Conservation (phyloP, 2,329 filamentous ascomycete species). For the Verticillium nubilum region DNA sequence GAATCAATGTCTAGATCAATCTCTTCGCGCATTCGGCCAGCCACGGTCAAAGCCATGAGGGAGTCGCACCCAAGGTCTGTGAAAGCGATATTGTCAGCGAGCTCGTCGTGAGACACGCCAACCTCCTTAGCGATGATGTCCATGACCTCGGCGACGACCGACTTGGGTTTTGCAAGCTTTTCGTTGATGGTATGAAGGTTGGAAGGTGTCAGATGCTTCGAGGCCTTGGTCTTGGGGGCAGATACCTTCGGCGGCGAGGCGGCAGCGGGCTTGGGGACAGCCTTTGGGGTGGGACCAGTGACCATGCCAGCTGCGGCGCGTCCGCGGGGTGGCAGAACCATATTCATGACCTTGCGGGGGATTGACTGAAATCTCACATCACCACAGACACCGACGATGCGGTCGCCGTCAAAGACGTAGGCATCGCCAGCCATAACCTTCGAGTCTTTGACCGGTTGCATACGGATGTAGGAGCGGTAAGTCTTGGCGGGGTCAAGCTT, state of each 20-base stretch:
- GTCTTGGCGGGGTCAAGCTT: conserved; percentile 37
- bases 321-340: conserved; percentile 58
- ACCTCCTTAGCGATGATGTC: conserved; percentile 52
- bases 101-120: conserved; percentile 47
- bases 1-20: conserved; percentile 49
- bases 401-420: conserved; percentile 48
- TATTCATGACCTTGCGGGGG: conserved; percentile 60
- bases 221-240: conserved; percentile 33
- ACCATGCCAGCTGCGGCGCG: conserved; percentile 19
- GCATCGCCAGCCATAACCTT: conserved; percentile 50
- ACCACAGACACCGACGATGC: conserved; percentile 39
- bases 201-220: conserved; percentile 35
- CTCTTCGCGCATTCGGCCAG: conserved; percentile 51
- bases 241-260: conserved; percentile 22
- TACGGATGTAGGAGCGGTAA: conserved; percentile 52
- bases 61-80: conserved; percentile 56
- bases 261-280: neutral
- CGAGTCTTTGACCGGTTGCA: conserved; percentile 46
- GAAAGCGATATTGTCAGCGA: conserved; percentile 51
- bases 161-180: conserved; percentile 36
- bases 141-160: conserved; percentile 39
- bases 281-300: neutral
- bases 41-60: conserved; percentile 54
- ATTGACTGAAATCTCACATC: conserved; percentile 64
- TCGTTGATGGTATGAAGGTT: conserved; percentile 45